Base-by-base conservation (phyloP, 768 basidiomycete species). In the Cantharellus anzutake region DNA sequence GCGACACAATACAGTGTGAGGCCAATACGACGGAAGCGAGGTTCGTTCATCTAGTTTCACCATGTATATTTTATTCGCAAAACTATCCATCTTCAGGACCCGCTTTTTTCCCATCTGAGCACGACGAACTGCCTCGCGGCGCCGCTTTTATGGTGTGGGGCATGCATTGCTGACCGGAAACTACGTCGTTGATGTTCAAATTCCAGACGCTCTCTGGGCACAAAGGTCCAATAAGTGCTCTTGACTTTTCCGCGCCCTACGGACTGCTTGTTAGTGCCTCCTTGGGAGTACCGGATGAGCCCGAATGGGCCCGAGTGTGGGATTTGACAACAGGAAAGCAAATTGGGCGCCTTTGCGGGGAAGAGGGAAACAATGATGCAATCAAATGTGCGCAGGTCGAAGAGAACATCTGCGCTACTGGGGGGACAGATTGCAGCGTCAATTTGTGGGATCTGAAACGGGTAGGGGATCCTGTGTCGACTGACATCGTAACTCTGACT, bases 171-270 rank as follows among this genome's bases (percentile, higher is more conserved):
- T 29, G 41, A 48, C 57, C 37, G 3, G 38, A 20, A 29, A 7
- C 42, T 34, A 55, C 11, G 34, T 41, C 57, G n/a, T 51, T 50
- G 3, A 42, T 57, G 40, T 51, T 41, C 38, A 5, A 5, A 53
- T 39, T 44, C 0, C 68, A 93, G 89, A 88, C 90, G 2, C 75
- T 98, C 40, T 77, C 83, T 48, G 80, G 80, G 55, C 94, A 97
- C 65, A 75, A 79, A 0, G 81, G 82, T 0, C 85, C 88, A 0
- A 82, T 99, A 64, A 82, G 83, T 0, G 82, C 91, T 1, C 78
- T 99, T 20, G 96, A 99, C 71, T 89, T 98, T 66, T 89, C 88
- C 5, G 94, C 97, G 67, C 96, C 96, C 3, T 99, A 99, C 66
- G 94, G 92, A 14, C 86, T 83, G 5, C 80, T 97, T 41, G 91